A percentile compares a stretch with the other conserved stretches of the same genome.
These are phyloP conservation scores for Solanum dulcamara DNA, from an alignment of 257 asterid species.

Conservation along the genomic window DNA sequence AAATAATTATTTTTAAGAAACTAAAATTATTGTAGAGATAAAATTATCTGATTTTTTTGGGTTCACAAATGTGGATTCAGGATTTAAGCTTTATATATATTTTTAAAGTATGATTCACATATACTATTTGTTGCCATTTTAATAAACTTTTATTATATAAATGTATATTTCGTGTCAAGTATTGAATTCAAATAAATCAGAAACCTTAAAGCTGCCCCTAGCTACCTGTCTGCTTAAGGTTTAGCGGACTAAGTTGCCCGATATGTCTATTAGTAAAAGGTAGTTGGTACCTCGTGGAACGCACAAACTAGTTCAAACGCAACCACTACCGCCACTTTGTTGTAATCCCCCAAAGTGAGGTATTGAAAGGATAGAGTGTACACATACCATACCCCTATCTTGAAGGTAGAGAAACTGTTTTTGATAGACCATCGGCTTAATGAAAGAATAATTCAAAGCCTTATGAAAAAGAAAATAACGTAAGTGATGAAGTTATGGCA, in stretches of 20 bases:
- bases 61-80: fast-evolving
- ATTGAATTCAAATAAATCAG: fast-evolving
- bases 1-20: neutral
- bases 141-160: neutral
- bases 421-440: neutral
- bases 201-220: neutral
- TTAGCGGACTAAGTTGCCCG: neutral
- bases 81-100: neutral
- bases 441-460: neutral
- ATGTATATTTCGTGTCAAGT: neutral
- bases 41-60: neutral
- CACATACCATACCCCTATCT: neutral
- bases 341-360: neutral
- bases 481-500: neutral
- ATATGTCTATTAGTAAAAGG: neutral
- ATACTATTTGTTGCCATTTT: neutral
- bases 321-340: no score
- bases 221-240: neutral
- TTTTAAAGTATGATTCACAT: neutral
- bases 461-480: neutral
- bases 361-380: neutral
- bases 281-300: neutral
- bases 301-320: neutral
- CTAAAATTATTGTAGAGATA: neutral
- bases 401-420: neutral